Evolutionary conservation across 768 basidiomycete genomes (phyloP), one percentile per base, ranked within the genome.

Genomic region (Suillus brevipes): DNA sequence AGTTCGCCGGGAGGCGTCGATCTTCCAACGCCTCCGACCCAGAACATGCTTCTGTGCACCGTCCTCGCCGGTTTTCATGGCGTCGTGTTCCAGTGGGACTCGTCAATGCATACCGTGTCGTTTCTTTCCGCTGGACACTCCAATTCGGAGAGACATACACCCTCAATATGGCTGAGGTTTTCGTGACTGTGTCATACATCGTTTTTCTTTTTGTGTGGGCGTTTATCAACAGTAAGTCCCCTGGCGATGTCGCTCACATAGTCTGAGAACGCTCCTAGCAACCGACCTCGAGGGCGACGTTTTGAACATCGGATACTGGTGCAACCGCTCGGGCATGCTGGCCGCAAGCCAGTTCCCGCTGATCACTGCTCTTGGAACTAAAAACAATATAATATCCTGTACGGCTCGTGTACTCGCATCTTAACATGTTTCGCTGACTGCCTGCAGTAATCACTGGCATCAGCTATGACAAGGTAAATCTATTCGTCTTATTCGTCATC

Each of bases 341-440:
- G 84, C 81, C 0, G 72, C 73, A 5, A 76, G 77, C 45, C 86
- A 89, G 72, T 71, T 86, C 0, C 83, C 87, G 1, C 76, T 89
- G 25, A 76, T 89, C 69, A 79, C 82, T 18, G 86, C 82, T 3
- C 80, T 90, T 31, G 86, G 85, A 1, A 85, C 84, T 66, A 85
- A 85, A 76, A 89, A 89, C 73, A 89, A 89, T 64, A 70, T 86
- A 31, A 73, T 85, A 40, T 71, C 77, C 1, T 71, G 80, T 81
- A 67, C 18, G 80, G 72, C 20, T 20, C 4, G 12, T 47, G 37
- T 45, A 25, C 25, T 50, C 34, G n/a, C 28, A 57, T 43, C 14
- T 56, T 37, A 1, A 43, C 20, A 1, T 37, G 34, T 25, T 14
- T 25, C 28, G 28, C 65, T 66, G 34, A 66, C 57, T 31, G 25